A percentile compares a stretch with the other conserved stretches of the same genome.
phyloP scores from a whole-genome alignment of 352 stramenopile genomes.

The Phytophthora capsici region DNA sequence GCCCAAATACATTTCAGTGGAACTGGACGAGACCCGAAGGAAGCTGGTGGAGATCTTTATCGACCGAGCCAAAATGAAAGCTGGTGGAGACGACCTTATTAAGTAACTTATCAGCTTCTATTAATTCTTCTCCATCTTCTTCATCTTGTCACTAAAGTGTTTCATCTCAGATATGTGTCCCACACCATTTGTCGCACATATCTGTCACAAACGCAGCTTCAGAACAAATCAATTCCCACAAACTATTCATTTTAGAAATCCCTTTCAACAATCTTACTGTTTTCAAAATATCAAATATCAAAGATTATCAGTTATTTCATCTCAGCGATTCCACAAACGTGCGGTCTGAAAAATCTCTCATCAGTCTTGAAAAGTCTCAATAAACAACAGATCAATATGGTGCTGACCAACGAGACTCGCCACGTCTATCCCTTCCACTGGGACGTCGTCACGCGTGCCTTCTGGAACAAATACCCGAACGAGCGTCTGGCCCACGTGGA shows the following conservation, averaged over 20 bases:
- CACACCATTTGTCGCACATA: neutral
- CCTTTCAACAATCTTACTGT: too few relatives aligned
- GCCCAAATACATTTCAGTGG: slow-evolving; percentile 48
- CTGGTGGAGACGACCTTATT: too few relatives aligned
- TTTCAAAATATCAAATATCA: too few relatives aligned
- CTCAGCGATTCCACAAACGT: neutral
- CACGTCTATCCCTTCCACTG: slow-evolving; percentile 85
- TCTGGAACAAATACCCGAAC: slow-evolving; percentile 92
- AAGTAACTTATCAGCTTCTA: slow-evolving; percentile 31
- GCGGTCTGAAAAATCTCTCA: slow-evolving; percentile 1
- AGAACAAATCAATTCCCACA: too few relatives aligned
- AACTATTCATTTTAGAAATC: too few relatives aligned
- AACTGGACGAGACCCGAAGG: slow-evolving; percentile 59
- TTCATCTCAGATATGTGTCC: slow-evolving; percentile 6
- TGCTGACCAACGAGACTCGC: slow-evolving; percentile 75
- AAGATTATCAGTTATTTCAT: too few relatives aligned
- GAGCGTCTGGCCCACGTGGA: slow-evolving; percentile 79
- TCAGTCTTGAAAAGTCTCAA: slow-evolving; percentile 18
- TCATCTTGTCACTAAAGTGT: neutral
- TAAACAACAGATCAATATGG: slow-evolving; percentile 48
- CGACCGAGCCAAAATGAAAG: slow-evolving; percentile 60
- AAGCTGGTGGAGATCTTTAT: slow-evolving; percentile 83
- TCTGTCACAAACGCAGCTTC: too few relatives aligned
- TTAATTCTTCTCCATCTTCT: neutral
- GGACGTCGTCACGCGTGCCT: slow-evolving; percentile 85